These are phyloP conservation scores for Corynascus novoguineensis DNA, from an alignment of 495 filamentous ascomycete genomes.

Conservation along the genomic window DNA sequence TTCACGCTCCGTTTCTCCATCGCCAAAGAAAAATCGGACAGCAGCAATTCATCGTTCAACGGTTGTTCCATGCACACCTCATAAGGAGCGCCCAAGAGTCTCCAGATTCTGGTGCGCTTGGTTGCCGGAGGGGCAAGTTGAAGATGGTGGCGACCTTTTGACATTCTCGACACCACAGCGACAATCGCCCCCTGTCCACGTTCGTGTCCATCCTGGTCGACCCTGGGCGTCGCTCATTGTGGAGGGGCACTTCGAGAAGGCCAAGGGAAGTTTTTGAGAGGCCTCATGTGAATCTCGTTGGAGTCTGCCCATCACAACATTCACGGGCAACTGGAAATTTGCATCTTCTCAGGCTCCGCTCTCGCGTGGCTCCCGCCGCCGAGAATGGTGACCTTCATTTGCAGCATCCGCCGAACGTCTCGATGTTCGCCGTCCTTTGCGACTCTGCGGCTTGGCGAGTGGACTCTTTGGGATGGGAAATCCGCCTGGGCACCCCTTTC, in stretches of 20 bases:
- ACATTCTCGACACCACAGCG: background rate
- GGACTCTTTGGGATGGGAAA: conserved; percentile 7
- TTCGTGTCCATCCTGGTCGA: background rate
- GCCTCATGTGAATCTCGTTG: background rate
- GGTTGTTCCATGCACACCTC: too few species aligned
- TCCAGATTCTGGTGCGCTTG: background rate
- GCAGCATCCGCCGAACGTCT: conserved; percentile 8
- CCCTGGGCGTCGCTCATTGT: background rate
- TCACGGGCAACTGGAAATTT: background rate
- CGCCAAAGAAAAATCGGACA: background rate
- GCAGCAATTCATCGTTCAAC: too few species aligned
- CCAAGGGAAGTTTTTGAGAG: background rate
- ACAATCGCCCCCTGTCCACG: background rate
- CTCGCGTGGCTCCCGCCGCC: conserved; percentile 10
- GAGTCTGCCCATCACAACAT: background rate
- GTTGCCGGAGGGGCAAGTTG: background rate
- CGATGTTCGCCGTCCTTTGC: background rate
- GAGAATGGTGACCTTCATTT: conserved; percentile 5
- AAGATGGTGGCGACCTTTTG: too few species aligned
- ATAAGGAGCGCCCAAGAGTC: background rate
- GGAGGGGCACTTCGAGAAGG: background rate
- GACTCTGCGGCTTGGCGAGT: conserved; percentile 12
- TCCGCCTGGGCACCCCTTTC: conserved; percentile 5
- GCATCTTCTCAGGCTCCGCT: conserved; percentile 4
- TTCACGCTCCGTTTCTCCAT: background rate